Evolutionary conservation across 2,329 filamentous ascomycete genomes (phyloP).

Genomic region (Ceratocystis destructans): DNA sequence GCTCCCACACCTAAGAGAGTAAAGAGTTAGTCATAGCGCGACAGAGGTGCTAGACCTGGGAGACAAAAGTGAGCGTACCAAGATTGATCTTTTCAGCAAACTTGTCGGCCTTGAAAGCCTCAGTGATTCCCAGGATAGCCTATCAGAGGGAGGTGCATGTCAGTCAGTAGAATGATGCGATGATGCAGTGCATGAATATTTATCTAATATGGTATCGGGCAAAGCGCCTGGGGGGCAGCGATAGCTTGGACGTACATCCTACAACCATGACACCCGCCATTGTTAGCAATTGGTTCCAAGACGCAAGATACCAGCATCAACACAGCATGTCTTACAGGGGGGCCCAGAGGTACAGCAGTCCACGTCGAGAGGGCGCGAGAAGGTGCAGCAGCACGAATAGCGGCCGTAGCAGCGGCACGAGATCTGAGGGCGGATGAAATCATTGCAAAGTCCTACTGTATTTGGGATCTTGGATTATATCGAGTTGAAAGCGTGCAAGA

Average conservation of each 20-base stretch:
- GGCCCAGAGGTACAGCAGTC: conserved; percentile 83
- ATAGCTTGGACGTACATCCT: conserved; percentile 16
- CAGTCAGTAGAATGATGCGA: background rate
- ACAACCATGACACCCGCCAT: background rate
- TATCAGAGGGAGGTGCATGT: conserved; percentile 25
- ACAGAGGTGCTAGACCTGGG: conserved; percentile 2
- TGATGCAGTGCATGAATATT: too few species aligned
- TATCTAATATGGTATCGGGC: background rate
- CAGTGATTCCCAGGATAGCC: conserved; percentile 87
- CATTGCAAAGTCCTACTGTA: conserved; percentile 26
- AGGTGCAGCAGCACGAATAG: conserved; percentile 29
- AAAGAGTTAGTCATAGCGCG: conserved; percentile 17
- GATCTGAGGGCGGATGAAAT: conserved; percentile 33
- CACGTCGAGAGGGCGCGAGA: conserved; percentile 61
- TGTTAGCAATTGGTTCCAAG: conserved; percentile 11
- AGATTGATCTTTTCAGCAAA: conserved; percentile 97
- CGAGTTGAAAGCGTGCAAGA: background rate
- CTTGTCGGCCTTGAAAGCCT: conserved; percentile 95
- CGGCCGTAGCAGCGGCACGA: conserved; percentile 29
- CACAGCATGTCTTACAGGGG: conserved; percentile 53
- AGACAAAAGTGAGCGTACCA: conserved; percentile 38
- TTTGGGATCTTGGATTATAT: background rate
- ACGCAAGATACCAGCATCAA: conserved; percentile 3
- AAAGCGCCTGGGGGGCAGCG: background rate
- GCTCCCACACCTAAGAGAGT: conserved; percentile 63